Evolutionary conservation across 2,329 filamentous ascomycete species (phyloP), one percentile per base, ranked within the genome.

Genomic region (Xylariaceae sp.): DNA sequence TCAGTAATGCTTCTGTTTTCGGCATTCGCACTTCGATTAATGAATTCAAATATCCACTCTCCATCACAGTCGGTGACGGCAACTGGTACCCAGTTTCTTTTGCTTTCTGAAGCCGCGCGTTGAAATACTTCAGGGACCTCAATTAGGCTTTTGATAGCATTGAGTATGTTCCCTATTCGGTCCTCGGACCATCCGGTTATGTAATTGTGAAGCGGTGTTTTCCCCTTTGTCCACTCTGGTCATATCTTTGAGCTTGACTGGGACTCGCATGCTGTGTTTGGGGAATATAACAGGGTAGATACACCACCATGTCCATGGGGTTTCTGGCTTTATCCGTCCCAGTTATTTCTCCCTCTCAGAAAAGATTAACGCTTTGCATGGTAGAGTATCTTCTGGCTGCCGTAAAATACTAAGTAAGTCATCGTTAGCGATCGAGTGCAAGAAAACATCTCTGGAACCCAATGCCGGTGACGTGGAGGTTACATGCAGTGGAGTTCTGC

Each of bases 161-260:
- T 31, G 7, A 45, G 16, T 7, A 50, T 40, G 33, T 45, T 6
- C 16, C 2, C 10, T 28, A 50, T 28, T 40, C 41, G 48, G 33
- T 39, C 31, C 17, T 50, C 48, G 4, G 48, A 45, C 48, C 48
- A 50, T 50, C 31, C 33, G 14, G 40, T 42, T 22, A 50, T 45
- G 45, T 38, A 50, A 50, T 50, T 40, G 33, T 50, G 48, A 19
- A 50, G 42, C 40, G 48, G 48, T 40, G 48, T 50, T 50, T 50
- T 50, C 22, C 42, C 41, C 31, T 38, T 45, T 45, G 18, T 50
- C 48, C 28, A 39, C 41, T 40, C 18, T 18, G 12, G 7, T 40
- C 33, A 45, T 45, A 17, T 50, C 48, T 22, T 50, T 33, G 38
- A 31, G 48, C 38, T 6, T 38, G 41, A 50, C 44, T 12, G 48